Conservation (phyloP, 495 filamentous ascomycete species). For the Aspergillus biplanus region DNA sequence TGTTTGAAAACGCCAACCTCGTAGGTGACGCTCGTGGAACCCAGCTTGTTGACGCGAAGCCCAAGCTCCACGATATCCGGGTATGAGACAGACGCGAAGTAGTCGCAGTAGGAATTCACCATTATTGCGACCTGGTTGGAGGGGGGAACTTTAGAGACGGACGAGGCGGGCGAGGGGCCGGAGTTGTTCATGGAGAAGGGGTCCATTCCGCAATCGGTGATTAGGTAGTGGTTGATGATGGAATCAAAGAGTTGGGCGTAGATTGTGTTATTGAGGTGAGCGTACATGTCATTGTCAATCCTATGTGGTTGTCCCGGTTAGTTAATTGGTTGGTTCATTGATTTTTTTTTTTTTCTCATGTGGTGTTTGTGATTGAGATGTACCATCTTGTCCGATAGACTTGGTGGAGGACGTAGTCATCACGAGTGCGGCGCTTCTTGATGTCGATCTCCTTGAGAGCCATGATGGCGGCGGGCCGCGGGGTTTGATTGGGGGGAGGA, state of each 20-base stretch:
- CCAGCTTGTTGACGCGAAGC: constrained; percentile 79
- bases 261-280: constrained; percentile 82
- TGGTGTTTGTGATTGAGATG: constrained; percentile 11
- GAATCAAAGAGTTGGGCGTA: constrained; percentile 86
- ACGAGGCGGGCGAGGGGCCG: background rate
- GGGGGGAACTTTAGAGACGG: background rate
- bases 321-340: background rate
- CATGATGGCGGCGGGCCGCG: constrained; percentile 22
- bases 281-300: constrained; percentile 98
- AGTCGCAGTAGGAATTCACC: constrained; percentile 81
- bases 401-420: constrained; percentile 78
- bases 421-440: constrained; percentile 63
- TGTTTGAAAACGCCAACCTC: constrained; percentile 87
- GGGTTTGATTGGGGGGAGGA: background rate
- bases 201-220: constrained; percentile 73
- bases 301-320: constrained; percentile 34
- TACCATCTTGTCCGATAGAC: constrained; percentile 92
- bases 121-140: constrained; percentile 72
- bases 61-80: constrained; percentile 82
- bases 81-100: constrained; percentile 81
- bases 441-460: constrained; percentile 46
- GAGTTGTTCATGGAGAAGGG: constrained; percentile 60
- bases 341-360: background rate
- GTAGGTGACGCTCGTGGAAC: constrained; percentile 88
- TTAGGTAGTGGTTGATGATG: constrained; percentile 87